A percentile compares a stretch with the other conserved stretches of the same genome.
phyloP scores from a whole-genome alignment of 257 asterid genomes.

The Linderniella brevidens region DNA sequence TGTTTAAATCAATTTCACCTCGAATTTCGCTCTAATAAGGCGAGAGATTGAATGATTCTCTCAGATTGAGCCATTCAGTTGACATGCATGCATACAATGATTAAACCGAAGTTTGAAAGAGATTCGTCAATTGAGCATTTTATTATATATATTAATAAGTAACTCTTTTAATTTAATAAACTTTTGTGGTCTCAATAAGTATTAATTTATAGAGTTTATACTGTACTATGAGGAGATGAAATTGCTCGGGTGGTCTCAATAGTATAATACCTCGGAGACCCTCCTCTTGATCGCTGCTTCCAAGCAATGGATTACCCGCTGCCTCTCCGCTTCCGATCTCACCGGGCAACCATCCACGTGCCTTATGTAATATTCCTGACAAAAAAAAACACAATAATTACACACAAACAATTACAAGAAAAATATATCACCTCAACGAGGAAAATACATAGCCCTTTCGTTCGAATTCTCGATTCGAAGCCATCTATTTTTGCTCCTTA shows the following conservation, averaged over 20 bases:
- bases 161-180: too few species aligned
- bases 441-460: not conserved
- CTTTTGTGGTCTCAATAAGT: too few species aligned
- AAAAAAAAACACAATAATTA: not conserved
- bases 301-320: constrained; percentile 47
- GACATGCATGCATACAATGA: too few species aligned
- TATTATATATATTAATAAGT: too few species aligned
- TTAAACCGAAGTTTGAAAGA: too few species aligned
- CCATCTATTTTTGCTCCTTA: not conserved
- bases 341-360: constrained; percentile 51
- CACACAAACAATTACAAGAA: not conserved
- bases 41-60: too few species aligned
- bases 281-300: constrained; percentile 67
- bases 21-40: too few species aligned
- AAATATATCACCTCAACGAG: not conserved
- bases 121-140: too few species aligned
- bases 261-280: constrained; percentile 30
- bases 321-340: constrained; percentile 45
- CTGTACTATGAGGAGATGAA: too few species aligned
- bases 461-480: not conserved
- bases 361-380: constrained; percentile 53
- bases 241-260: not conserved
- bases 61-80: too few species aligned
- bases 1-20: too few species aligned
- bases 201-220: too few species aligned